Evolutionary conservation across 495 filamentous ascomycete species (phyloP), one percentile per base, ranked within the genome.

Genomic region (Lasiosphaeriaceae sp.): DNA sequence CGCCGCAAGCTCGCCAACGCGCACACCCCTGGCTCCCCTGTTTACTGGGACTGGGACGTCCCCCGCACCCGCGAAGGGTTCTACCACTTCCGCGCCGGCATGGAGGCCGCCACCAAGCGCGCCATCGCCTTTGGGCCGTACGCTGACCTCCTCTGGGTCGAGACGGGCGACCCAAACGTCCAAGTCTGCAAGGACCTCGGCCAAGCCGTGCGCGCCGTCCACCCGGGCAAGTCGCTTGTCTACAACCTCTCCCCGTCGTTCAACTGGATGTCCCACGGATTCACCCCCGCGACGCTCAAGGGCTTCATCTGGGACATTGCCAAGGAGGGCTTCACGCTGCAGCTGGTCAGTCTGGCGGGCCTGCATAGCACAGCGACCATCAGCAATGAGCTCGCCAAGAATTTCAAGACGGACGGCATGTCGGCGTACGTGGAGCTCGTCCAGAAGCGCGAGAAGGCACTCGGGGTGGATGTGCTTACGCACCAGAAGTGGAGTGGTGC

Each of bases 401-500:
- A 74, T 14, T 98, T 94, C 78, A 96, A 90, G 78, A 79, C 82
- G 22, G 87, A 96, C 57, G 94, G 94, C 19, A 98, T 98, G 94
- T 76, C 89, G 49, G 94, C 94, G 6, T 98, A 98, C 69, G 94
- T 98, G 6, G 86, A 95, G 31, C 72, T 96, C 5, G 83, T 98
- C 37, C 94, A 98, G 68, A 73, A 80, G 37, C 80, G 86, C 49
- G 94, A 98, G 78, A 96, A 96, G 76, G 93, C 96, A 56, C 70
- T 94, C 7, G 92, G 90, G 14, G 90, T 91, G 20, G 94, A 98
- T 67, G 94, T 98, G 16, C 77, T 98, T 55, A 98, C 93, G 31
- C 94, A 98, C 71, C 94, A 98, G 79, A 96, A 95, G 66, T 98
- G 94, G 93, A 96, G 91, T 64, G 94, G 94, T 11, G 94, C 94